Evolutionary conservation across 2,329 filamentous ascomycete species (phyloP).

Genomic region (Xylariaceae sp.): DNA sequence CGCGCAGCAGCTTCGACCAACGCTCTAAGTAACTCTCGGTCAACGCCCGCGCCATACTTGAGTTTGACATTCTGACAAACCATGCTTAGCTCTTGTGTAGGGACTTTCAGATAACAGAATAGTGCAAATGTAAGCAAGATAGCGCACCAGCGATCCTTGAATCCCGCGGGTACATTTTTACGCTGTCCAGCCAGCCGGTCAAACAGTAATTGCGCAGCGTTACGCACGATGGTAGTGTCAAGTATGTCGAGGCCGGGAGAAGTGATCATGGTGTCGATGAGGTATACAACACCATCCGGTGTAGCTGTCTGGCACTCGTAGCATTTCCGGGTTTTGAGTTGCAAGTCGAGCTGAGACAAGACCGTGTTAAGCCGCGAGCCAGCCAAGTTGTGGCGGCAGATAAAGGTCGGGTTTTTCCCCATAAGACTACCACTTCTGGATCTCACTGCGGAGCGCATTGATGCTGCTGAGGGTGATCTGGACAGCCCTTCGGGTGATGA

Average conservation of each 20-base stretch:
- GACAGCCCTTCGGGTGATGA: no score
- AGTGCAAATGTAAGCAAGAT: conserved; percentile 1
- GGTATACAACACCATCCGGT: not conserved
- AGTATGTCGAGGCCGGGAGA: not conserved
- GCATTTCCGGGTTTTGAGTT: conserved; percentile 1
- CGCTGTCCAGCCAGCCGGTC: conserved; percentile 2
- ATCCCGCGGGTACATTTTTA: not conserved
- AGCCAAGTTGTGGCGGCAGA: conserved; percentile 3
- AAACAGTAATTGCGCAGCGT: not conserved
- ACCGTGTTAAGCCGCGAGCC: conserved; percentile 2
- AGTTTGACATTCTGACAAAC: not conserved
- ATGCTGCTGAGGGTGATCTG: not conserved
- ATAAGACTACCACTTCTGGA: not conserved
- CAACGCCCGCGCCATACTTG: conserved; percentile 1
- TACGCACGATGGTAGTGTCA: not conserved
- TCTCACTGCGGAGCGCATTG: not conserved
- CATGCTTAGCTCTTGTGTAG: not conserved
- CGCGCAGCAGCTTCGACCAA: conserved; percentile 1
- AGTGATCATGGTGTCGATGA: not conserved
- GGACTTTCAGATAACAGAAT: conserved; percentile 1
- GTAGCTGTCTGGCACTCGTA: conserved; percentile 7
- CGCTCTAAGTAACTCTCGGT: conserved; percentile 1
- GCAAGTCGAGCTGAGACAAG: not conserved
- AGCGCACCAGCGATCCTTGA: conserved; percentile 1
- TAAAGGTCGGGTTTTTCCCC: not conserved